Evolutionary conservation across 208 protist species (phyloP), one percentile per base, ranked within the genome.

Genomic region (Trypanosoma melophagium): DNA sequence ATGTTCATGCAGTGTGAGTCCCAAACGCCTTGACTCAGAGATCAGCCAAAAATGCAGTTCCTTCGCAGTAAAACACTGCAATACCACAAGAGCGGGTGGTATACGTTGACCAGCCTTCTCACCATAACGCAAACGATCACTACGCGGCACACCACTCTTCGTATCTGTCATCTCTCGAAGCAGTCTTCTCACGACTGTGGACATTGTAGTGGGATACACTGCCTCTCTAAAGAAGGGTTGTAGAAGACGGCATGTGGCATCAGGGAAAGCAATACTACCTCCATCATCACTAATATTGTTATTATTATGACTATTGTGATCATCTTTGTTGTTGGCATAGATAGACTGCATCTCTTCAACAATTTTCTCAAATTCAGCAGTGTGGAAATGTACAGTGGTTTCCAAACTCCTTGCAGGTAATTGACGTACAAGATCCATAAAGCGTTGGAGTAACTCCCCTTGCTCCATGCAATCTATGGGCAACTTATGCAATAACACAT

Each of bases 1-100:
- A 54, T 71, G 62, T 31, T 61, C n/a, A 21, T 79, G 74, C 40
- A 79, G 56, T 9, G 66, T 74, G 52, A 79, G 66, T 22, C 74
- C 74, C 31, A 79, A 44, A 7, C 74, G 49, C 14, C 4, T 3
- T 24, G 66, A 74, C 19, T 79, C 60, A 7, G 13, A 17, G 0
- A 79, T 54, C 13, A 79, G 28, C 68, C 67, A 79, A 8, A 45
- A 9, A 59, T 74, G 68, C 35, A 79, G 22, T 55, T 72, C 41
- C 2, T 66, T 61, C 10, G 55, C 51, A 31, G 38, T 67, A 55
- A 79, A 79, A 24, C 61, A 63, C 14, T 79, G 21, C 16, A 22
- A 31, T 24, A 45, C 61, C 10, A 74, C 61, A 12, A 63, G 35
- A 45, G 62, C 49, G 2, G 58, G 59, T 49, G 74, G 74, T 21